Evolutionary conservation across 2,329 filamentous ascomycete species (phyloP), one percentile per base, ranked within the genome.

Genomic region (Cercospora nicotianae): DNA sequence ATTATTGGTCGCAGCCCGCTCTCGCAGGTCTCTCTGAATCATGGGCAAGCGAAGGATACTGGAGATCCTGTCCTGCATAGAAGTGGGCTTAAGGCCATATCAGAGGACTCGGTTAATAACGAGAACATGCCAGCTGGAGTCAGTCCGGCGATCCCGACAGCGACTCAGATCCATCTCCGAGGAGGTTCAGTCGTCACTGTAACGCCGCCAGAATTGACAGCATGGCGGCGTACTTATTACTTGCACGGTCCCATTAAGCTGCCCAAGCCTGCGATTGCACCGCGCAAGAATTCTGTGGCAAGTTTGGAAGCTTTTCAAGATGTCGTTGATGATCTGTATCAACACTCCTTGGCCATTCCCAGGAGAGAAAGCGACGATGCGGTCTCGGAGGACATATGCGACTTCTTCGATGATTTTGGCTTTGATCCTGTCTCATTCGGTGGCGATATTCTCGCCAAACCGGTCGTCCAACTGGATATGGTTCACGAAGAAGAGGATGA

Each of bases 171-270:
- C 8, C 75, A 77, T 48, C 71, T 78, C 42, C 73, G 74, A 60
- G 76, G 72, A 55, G 76, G 76, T 31, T 79, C 79, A 6, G 72
- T 78, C 12, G 70, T 79, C 30, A 79, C 77, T 0, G 75, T 79
- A 13, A 73, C 73, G 26, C 73, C 77, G 12, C 77, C 76, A 2
- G 79, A 80, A 66, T 63, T 75, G 16, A 77, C 73, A 4, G 74
- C 78, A 28, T 80, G 76, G 76, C 69, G 76, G 62, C 71, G 73
- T 8, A 73, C 76, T 9, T 65, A 79, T 13, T 83, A 83, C 72
- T 67, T 81, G 26, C 79, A 81, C 39, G 81, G 81, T 9, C 78
- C 79, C 1, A 82, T 83, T 60, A 76, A 76, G 64, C 72, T 83
- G n/a, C 78, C 77, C 31, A 76, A 77, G 26, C 77, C 71, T 31